Conservation (phyloP, 768 basidiomycete genomes). For the Rubroboletus pulcherrimus region DNA sequence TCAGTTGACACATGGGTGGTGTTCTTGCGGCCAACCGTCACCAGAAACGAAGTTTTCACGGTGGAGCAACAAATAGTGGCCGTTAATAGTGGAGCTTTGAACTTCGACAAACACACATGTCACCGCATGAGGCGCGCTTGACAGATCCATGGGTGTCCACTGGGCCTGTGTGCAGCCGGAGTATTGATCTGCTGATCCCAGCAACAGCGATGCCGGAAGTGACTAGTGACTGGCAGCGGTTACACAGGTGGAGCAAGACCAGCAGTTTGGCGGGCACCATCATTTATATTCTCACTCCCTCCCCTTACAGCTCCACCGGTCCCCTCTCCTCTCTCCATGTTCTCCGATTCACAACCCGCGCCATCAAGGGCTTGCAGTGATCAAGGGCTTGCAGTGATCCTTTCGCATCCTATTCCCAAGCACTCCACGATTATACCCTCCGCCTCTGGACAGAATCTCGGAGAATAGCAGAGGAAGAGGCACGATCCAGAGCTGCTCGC, state of each 20-base stretch:
- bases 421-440: slow-evolving; percentile 66
- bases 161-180: not conserved
- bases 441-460: slow-evolving; percentile 65
- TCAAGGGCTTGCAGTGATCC: slow-evolving; percentile 27
- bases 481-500: slow-evolving; percentile 29
- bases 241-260: slow-evolving; percentile 28
- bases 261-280: slow-evolving; percentile 16
- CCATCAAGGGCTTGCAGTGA: slow-evolving; percentile 8
- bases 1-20: slow-evolving; percentile 12
- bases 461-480: slow-evolving; percentile 51
- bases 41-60: not conserved
- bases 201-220: slow-evolving; percentile 3
- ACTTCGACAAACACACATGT: not conserved
- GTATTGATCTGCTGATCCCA: slow-evolving; percentile 1
- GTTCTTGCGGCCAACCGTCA: not conserved
- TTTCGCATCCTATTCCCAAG: slow-evolving; percentile 55
- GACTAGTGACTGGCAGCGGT: slow-evolving; percentile 7
- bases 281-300: slow-evolving; percentile 27
- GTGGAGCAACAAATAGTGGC: not conserved
- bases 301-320: slow-evolving; percentile 6
- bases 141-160: not conserved
- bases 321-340: slow-evolving; percentile 8
- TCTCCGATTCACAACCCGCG: slow-evolving; percentile 10
- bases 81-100: slow-evolving; percentile 12
- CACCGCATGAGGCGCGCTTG: slow-evolving; percentile 3